phyloP scores from a whole-genome alignment of 192 early-diverging fungal genomes.

The Linnemannia exigua region DNA sequence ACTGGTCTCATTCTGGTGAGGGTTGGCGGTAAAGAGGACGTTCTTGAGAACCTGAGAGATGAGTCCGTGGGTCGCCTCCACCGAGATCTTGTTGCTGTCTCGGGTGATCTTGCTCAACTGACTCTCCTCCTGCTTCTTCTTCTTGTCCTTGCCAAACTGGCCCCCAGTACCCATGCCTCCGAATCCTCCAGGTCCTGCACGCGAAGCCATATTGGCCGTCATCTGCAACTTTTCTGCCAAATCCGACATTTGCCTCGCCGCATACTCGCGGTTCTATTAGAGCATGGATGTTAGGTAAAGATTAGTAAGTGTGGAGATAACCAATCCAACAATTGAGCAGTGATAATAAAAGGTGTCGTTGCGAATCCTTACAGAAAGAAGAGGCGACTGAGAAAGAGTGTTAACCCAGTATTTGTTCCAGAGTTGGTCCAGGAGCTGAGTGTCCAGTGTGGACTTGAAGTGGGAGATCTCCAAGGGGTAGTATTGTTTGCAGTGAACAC shows the following conservation, averaged over 20 bases:
- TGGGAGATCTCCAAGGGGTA: slow-evolving; percentile 92
- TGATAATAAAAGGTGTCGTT: neutral
- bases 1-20: slow-evolving; percentile 27
- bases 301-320: neutral
- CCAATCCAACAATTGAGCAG: neutral
- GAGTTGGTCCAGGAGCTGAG: slow-evolving; percentile 87
- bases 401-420: slow-evolving; percentile 99
- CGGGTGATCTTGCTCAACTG: slow-evolving; percentile 77
- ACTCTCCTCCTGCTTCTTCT: slow-evolving; percentile 74
- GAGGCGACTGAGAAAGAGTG: slow-evolving; percentile 92
- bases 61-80: slow-evolving; percentile 84
- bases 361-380: slow-evolving; percentile 77
- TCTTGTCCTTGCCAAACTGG: slow-evolving; percentile 53
- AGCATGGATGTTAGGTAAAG: neutral
- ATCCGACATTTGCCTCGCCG: slow-evolving; percentile 83
- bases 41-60: slow-evolving; percentile 90
- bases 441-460: slow-evolving; percentile 94
- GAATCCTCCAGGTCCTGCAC: slow-evolving; percentile 62
- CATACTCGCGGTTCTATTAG: slow-evolving; percentile 86
- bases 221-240: slow-evolving; percentile 88
- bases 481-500: slow-evolving; percentile 91
- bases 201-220: slow-evolving; percentile 70
- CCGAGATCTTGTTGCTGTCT: slow-evolving; percentile 84
- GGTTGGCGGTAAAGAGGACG: slow-evolving; percentile 73
- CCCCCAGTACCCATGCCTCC: slow-evolving; percentile 45